Conservation (phyloP, 768 basidiomycete genomes). For the Auricularia auricula-judae region DNA sequence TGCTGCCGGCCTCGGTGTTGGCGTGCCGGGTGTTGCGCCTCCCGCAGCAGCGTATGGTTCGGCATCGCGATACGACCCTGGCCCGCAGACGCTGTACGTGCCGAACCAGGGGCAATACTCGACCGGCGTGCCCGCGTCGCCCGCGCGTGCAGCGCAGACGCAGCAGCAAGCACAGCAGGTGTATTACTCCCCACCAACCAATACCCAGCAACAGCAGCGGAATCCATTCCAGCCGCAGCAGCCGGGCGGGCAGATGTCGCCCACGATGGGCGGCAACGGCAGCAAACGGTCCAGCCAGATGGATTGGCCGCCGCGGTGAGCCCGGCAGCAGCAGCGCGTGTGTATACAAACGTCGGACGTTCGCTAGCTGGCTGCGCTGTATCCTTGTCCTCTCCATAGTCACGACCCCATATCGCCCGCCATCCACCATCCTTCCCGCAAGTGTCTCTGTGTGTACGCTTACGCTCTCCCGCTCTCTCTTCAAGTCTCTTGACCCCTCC, state of each 20-base stretch:
- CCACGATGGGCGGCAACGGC: background rate
- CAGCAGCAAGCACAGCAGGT: constrained; percentile 9
- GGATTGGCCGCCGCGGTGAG: background rate
- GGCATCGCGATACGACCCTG: constrained; percentile 32
- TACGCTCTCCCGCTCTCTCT: background rate
- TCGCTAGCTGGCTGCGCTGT: background rate
- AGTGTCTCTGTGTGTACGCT: background rate
- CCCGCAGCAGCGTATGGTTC: constrained; percentile 42
- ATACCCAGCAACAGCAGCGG: constrained; percentile 20
- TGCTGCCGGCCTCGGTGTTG: constrained; percentile 42
- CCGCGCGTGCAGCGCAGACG: constrained; percentile 16
- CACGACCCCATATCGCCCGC: background rate
- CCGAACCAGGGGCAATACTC: constrained; percentile 63
- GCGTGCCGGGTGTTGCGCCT: constrained; percentile 25
- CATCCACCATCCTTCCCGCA: background rate
- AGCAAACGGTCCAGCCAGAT: constrained; percentile 1
- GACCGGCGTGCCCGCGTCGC: constrained; percentile 22
- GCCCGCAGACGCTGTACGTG: constrained; percentile 45
- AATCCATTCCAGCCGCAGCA: constrained; percentile 20
- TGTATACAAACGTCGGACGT: background rate
- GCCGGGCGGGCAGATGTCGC: background rate
- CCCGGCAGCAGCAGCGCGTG: background rate
- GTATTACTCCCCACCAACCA: constrained; percentile 12
- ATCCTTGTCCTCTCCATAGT: background rate
- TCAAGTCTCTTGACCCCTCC: background rate